These are phyloP conservation scores for Spiraea crenata DNA, from an alignment of 331 rosid species.

Conservation along the genomic window DNA sequence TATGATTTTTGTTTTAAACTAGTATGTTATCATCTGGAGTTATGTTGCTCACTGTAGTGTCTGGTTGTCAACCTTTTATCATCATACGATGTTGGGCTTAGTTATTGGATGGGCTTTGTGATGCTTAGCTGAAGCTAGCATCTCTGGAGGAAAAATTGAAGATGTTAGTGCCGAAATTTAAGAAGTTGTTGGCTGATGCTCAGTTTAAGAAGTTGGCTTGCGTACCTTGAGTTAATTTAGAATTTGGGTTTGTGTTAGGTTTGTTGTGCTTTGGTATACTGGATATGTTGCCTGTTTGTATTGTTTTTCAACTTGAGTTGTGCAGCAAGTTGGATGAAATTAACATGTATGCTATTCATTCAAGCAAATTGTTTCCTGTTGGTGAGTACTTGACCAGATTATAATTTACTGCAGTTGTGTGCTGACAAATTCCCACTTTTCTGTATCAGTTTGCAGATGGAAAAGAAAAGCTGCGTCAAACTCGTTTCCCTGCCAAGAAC, in stretches of 20 bases:
- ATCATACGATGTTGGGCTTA: not conserved
- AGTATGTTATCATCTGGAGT: not conserved
- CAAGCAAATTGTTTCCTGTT: not conserved
- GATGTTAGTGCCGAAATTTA: not conserved
- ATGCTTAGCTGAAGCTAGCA: not conserved
- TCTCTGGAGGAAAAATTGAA: not conserved
- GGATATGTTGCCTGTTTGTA: not conserved
- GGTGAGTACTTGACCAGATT: not conserved
- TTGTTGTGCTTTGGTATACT: slow-evolving; percentile 1
- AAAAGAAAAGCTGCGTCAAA: slow-evolving; percentile 53
- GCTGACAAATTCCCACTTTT: slow-evolving; percentile 9
- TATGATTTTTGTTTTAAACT: not conserved
- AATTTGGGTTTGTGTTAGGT: not conserved
- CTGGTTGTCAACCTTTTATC: not conserved
- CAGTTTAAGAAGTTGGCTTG: not conserved
- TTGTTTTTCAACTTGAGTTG: not conserved
- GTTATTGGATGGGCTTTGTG: not conserved
- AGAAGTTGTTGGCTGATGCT: not conserved
- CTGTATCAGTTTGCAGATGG: slow-evolving; percentile 53
- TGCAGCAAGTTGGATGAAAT: not conserved
- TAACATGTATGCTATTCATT: not conserved
- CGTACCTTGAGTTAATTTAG: not conserved
- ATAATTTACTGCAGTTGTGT: not conserved
- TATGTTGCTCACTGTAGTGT: not conserved
- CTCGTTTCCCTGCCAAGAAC: slow-evolving; percentile 36